phyloP scores from a whole-genome alignment of 139 green algal genomes.

The Eudorina sp. region DNA sequence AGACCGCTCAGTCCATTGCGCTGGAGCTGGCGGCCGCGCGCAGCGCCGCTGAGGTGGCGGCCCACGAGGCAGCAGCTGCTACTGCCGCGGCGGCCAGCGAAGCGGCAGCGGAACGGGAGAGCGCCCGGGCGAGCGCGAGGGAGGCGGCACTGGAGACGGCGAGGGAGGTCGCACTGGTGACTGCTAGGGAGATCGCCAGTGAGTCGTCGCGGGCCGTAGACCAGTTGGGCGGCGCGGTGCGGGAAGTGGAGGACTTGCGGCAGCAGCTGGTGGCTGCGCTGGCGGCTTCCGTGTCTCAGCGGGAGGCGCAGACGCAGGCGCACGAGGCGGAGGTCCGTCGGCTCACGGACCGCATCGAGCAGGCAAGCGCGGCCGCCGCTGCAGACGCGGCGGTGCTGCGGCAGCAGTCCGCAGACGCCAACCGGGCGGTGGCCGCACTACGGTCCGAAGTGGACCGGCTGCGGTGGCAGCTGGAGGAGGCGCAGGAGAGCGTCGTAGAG shows the following conservation, averaged over 20 bases:
- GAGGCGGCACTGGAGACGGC: too few relatives aligned
- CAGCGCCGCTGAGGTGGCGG: too few relatives aligned
- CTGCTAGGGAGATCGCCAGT: too few relatives aligned
- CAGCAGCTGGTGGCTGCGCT: constrained; percentile 9
- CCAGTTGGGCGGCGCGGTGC: not conserved
- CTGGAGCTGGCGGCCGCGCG: not conserved
- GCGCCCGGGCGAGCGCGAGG: too few relatives aligned
- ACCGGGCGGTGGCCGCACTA: not conserved
- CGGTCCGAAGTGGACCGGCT: not conserved
- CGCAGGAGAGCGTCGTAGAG: not conserved
- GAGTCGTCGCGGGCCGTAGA: not conserved
- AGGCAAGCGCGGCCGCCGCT: not conserved
- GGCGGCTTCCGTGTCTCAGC: not conserved
- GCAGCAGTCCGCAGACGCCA: not conserved
- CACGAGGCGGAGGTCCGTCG: not conserved
- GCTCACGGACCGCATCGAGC: not conserved
- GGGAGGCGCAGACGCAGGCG: not conserved
- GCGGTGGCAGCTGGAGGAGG: not conserved
- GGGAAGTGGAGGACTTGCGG: constrained; percentile 3
- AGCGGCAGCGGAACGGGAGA: not conserved
- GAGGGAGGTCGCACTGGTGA: not conserved
- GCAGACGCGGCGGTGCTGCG: not conserved
- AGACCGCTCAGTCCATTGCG: too few relatives aligned
- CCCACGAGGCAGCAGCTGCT: not conserved
- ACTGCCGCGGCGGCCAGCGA: not conserved